Conservation (phyloP, 2,329 filamentous ascomycete genomes). For the Nannizziopsis barbatae region DNA sequence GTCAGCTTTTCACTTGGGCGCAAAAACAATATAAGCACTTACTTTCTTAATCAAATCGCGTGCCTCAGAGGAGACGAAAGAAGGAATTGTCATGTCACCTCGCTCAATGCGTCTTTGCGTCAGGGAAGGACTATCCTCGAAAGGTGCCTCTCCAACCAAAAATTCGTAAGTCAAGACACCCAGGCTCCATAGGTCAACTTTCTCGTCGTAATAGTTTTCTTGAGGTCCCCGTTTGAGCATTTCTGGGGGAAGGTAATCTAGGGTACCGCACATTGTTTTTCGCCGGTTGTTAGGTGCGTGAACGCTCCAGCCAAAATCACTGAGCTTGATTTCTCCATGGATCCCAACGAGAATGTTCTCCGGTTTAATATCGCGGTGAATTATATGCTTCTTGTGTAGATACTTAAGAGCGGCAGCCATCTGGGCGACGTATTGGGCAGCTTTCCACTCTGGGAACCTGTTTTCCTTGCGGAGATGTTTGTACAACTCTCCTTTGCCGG, state of each 20-base stretch:
- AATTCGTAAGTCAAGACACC: conserved; percentile 96
- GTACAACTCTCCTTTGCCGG: conserved; percentile 75
- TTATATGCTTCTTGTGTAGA: conserved; percentile 91
- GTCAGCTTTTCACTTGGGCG: conserved; percentile 17
- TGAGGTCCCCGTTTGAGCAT: conserved; percentile 76
- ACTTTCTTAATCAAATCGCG: conserved; percentile 86
- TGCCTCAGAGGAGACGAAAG: conserved; percentile 81
- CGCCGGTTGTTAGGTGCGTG: conserved; percentile 91
- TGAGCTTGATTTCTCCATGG: conserved; percentile 96
- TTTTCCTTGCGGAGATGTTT: conserved; percentile 71
- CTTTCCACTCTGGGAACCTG: conserved; percentile 75
- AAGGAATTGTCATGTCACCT: conserved; percentile 84
- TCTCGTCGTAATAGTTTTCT: conserved; percentile 86
- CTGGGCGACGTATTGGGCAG: conserved; percentile 76
- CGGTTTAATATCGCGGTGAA: conserved; percentile 94
- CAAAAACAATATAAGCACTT: conserved; percentile 23
- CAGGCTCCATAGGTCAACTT: conserved; percentile 92
- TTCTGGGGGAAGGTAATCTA: conserved; percentile 95
- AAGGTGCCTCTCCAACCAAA: conserved; percentile 86
- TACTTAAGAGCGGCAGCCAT: conserved; percentile 86
- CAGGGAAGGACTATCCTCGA: conserved; percentile 91
- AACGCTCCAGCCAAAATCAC: conserved; percentile 96
- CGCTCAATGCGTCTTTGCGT: conserved; percentile 80
- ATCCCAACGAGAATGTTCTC: conserved; percentile 95
- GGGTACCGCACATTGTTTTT: conserved; percentile 90